Percentiles rank a stretch among this genome's conserved stretches.
phyloP scores from a whole-genome alignment of 2,329 filamentous ascomycete species.

The Sporothrix humicola region DNA sequence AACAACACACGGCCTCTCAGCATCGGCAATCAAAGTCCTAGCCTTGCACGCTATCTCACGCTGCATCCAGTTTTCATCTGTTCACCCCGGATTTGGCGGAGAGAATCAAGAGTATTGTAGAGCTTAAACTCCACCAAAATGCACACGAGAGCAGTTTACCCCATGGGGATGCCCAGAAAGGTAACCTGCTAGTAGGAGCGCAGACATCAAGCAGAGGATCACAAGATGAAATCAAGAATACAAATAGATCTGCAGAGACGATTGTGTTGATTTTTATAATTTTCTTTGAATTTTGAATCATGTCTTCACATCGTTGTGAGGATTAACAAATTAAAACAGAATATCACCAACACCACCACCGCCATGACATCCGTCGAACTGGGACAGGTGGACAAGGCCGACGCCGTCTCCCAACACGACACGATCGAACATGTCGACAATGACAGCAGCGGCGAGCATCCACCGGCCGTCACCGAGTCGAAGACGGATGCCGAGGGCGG shows the following conservation, averaged over 20 bases:
- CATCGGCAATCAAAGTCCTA: conserved; percentile 27
- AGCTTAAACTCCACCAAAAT: neutral
- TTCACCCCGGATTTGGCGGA: neutral
- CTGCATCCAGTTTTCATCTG: neutral
- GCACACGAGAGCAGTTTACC: neutral
- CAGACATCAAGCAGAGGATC: neutral
- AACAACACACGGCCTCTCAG: neutral
- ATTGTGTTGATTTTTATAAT: neutral
- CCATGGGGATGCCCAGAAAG: neutral
- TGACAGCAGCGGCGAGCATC: neutral
- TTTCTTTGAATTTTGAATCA: neutral
- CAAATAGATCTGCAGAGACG: neutral
- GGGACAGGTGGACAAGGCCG: conserved; percentile 24
- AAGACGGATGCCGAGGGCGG: neutral
- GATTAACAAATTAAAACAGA: neutral
- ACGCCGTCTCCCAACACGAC: conserved; percentile 50
- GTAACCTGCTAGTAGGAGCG: neutral
- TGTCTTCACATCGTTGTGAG: neutral
- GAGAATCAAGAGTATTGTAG: too few species aligned
- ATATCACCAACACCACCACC: neutral
- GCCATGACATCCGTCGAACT: conserved; percentile 1
- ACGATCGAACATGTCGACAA: conserved; percentile 28
- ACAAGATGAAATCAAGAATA: neutral
- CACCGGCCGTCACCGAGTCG: neutral
- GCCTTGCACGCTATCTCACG: neutral